Conservation (phyloP, 768 basidiomycete genomes). For the Russula virescens region DNA sequence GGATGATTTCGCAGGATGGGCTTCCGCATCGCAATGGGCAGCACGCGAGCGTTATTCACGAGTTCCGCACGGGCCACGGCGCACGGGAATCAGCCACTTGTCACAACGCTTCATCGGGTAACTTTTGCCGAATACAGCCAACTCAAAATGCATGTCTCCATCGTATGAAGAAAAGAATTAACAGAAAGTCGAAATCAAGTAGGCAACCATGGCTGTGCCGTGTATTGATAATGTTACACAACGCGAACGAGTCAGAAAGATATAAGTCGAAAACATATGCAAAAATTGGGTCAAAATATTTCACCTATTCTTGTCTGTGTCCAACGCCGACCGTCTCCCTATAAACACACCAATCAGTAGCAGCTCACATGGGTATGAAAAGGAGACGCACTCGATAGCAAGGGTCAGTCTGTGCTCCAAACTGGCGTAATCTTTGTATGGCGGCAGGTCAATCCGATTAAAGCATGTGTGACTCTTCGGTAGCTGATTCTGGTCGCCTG, state of each 20-base stretch:
- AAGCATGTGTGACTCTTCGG: constrained; percentile 98
- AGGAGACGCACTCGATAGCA: constrained; percentile 76
- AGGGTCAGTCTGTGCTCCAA: constrained; percentile 93
- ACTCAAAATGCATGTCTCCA: too few species aligned
- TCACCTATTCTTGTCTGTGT: constrained; percentile 68
- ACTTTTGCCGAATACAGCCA: too few species aligned
- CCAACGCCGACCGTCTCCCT: constrained; percentile 94
- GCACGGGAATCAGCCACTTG: too few species aligned
- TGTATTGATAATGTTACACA: neutral
- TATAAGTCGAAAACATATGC: neutral
- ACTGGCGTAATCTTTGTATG: constrained; percentile 92
- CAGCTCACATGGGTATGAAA: constrained; percentile 4
- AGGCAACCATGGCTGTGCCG: neutral
- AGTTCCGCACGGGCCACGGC: too few species aligned
- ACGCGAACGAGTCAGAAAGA: neutral
- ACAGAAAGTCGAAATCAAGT: neutral
- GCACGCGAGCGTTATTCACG: constrained; percentile 3
- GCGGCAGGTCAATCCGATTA: constrained; percentile 94
- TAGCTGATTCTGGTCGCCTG: constrained; percentile 91
- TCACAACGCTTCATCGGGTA: too few species aligned
- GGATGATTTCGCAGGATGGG: constrained; percentile 12
- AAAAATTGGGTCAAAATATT: neutral
- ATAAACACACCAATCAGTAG: constrained; percentile 20
- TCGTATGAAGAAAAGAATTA: neutral
- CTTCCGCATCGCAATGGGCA: constrained; percentile 4